phyloP scores from a whole-genome alignment of 306 rosid species.

The Nissolia schottii region DNA sequence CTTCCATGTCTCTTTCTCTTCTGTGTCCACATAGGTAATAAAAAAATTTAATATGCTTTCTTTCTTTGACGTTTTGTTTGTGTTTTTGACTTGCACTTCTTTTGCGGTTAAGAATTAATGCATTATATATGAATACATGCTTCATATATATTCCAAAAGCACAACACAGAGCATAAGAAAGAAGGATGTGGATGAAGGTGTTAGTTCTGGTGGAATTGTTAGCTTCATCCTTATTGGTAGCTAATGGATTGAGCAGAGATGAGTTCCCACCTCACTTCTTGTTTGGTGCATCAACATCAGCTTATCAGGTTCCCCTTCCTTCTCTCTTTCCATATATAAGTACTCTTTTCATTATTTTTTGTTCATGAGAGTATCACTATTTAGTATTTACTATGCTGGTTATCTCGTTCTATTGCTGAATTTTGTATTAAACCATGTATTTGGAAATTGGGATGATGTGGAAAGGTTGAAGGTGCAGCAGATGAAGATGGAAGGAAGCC shows the following conservation, averaged over 20 bases:
- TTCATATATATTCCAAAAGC: too few relatives aligned
- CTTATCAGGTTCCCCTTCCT: constrained; percentile 54
- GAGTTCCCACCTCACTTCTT: constrained; percentile 61
- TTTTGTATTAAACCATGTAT: not conserved
- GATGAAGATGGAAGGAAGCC: constrained; percentile 37
- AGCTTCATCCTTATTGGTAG: not conserved
- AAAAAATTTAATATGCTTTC: too few relatives aligned
- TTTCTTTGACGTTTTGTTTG: too few relatives aligned
- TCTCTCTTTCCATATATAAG: not conserved
- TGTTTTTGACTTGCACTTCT: too few relatives aligned
- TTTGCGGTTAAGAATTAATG: too few relatives aligned
- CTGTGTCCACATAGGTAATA: too few relatives aligned
- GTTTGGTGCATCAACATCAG: constrained; percentile 64
- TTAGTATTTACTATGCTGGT: too few relatives aligned
- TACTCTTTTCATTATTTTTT: not conserved
- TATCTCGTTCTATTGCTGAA: not conserved
- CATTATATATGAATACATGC: too few relatives aligned
- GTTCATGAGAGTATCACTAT: too few relatives aligned
- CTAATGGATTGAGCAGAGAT: constrained; percentile 28
- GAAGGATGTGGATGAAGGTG: not conserved
- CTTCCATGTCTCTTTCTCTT: too few relatives aligned
- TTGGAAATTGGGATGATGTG: not conserved
- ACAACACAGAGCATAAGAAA: not conserved
- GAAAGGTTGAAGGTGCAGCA: constrained; percentile 37
- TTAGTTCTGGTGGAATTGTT: not conserved